These are phyloP conservation scores for Sisymbrium altissimum DNA, from an alignment of 345 rosid genomes.

Conservation along the genomic window DNA sequence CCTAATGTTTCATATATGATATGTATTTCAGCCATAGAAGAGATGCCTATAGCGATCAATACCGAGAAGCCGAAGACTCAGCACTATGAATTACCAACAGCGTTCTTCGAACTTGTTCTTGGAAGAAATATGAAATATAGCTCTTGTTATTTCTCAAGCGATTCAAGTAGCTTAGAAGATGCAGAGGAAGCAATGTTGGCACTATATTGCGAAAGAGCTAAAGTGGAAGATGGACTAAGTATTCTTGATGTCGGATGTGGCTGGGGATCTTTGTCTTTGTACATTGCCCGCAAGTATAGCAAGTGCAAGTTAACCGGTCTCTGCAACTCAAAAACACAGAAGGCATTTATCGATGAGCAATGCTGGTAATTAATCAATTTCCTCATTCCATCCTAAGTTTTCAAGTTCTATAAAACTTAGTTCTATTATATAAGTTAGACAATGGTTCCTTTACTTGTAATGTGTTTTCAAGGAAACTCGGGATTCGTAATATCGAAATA, in stretches of 20 bases:
- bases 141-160: slow-evolving; percentile 66
- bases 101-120: slow-evolving; percentile 81
- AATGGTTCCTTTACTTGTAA: background rate
- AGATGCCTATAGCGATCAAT: slow-evolving; percentile 77
- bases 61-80: slow-evolving; percentile 69
- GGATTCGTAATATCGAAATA: slow-evolving; percentile 64
- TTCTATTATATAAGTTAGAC: background rate
- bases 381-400: background rate
- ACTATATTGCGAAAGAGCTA: slow-evolving; percentile 65
- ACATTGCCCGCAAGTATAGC: slow-evolving; percentile 62
- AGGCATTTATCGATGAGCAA: slow-evolving; percentile 58
- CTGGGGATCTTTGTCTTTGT: slow-evolving; percentile 80
- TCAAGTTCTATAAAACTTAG: no score
- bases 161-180: slow-evolving; percentile 58
- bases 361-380: slow-evolving; percentile 41
- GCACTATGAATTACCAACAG: slow-evolving; percentile 80
- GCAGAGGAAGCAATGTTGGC: slow-evolving; percentile 80
- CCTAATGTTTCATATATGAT: background rate
- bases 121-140: slow-evolving; percentile 80
- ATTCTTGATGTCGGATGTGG: slow-evolving; percentile 93
- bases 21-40: slow-evolving; percentile 47
- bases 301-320: slow-evolving; percentile 75
- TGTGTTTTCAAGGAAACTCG: slow-evolving; percentile 45
- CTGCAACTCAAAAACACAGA: slow-evolving; percentile 82
- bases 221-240: slow-evolving; percentile 64